phyloP scores from a whole-genome alignment of 257 asterid genomes.

The Solanum gandarillasii region DNA sequence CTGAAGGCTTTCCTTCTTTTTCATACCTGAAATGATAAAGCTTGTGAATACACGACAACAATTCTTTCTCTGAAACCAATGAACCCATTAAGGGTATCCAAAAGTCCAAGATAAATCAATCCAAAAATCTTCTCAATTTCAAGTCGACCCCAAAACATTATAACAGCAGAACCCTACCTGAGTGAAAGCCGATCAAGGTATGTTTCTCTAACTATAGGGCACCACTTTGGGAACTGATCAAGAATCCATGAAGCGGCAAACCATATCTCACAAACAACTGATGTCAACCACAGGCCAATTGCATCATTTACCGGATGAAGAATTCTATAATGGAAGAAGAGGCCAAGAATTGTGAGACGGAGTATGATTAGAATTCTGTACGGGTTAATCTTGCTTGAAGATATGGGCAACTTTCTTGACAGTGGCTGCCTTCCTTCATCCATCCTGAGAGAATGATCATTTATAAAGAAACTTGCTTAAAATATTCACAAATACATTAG shows the following conservation, averaged over 20 bases:
- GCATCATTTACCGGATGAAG: constrained; percentile 81
- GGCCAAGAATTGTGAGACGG: constrained; percentile 70
- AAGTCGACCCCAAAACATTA: neutral
- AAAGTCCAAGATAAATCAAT: neutral
- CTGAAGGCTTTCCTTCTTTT: constrained; percentile 69
- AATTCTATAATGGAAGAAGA: constrained; percentile 77
- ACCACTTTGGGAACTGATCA: constrained; percentile 95
- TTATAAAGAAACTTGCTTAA: neutral
- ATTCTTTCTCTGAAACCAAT: neutral
- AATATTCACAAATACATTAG: neutral
- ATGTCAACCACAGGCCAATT: constrained; percentile 75
- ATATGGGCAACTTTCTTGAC: constrained; percentile 70
- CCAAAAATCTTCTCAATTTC: neutral
- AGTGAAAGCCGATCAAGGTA: constrained; percentile 87
- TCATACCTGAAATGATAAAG: constrained; percentile 45
- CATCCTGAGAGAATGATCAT: constrained; percentile 43
- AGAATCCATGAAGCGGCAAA: constrained; percentile 88
- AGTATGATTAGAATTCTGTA: constrained; percentile 66
- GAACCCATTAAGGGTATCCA: neutral
- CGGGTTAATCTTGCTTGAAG: constrained; percentile 83
- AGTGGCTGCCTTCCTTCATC: constrained; percentile 96
- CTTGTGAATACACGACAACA: neutral
- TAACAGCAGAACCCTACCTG: constrained; percentile 27
- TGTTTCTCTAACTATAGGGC: constrained; percentile 74
- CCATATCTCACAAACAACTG: constrained; percentile 95